A percentile compares a stretch with the other conserved stretches of the same genome.
These are phyloP conservation scores for Lignosus rhinocerotis DNA, from an alignment of 1,284 basidiomycete species.

Conservation along the genomic window DNA sequence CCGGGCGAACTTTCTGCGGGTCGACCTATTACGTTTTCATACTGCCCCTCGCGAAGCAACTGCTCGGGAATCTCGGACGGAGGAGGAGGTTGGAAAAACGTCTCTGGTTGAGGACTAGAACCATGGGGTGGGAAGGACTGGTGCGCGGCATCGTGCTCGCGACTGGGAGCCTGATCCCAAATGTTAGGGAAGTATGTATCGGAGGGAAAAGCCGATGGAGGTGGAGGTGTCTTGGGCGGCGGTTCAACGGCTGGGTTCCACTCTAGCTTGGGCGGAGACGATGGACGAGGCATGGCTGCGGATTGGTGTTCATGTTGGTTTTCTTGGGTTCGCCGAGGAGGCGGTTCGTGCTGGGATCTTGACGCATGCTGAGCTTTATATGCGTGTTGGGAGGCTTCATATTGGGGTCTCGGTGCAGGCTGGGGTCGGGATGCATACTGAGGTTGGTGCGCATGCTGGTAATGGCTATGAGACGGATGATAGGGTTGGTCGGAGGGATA, in stretches of 20 bases:
- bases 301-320: constrained; percentile 24
- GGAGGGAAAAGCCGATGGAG: constrained; percentile 55
- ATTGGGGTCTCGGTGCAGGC: not conserved
- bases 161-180: constrained; percentile 61
- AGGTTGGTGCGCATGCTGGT: constrained; percentile 2
- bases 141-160: constrained; percentile 38
- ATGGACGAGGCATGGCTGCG: constrained; percentile 37
- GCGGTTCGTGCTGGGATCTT: constrained; percentile 2
- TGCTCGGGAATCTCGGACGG: constrained; percentile 59
- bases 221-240: constrained; percentile 61
- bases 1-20: constrained; percentile 20
- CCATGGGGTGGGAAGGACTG: constrained; percentile 27
- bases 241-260: constrained; percentile 75
- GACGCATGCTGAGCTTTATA: not conserved
- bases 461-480: constrained; percentile 3
- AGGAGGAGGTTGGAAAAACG: constrained; percentile 64
- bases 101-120: constrained; percentile 37
- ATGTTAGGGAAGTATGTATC: constrained; percentile 74
- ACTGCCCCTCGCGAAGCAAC: constrained; percentile 60
- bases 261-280: constrained; percentile 62
- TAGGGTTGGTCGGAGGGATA: constrained; percentile 7
- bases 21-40: constrained; percentile 58
- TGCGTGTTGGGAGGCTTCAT: not conserved
- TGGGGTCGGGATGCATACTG: not conserved
- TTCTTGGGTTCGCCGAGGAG: constrained; percentile 17